phyloP scores from a whole-genome alignment of 257 asterid species.

The Primulina huaijiensis region DNA sequence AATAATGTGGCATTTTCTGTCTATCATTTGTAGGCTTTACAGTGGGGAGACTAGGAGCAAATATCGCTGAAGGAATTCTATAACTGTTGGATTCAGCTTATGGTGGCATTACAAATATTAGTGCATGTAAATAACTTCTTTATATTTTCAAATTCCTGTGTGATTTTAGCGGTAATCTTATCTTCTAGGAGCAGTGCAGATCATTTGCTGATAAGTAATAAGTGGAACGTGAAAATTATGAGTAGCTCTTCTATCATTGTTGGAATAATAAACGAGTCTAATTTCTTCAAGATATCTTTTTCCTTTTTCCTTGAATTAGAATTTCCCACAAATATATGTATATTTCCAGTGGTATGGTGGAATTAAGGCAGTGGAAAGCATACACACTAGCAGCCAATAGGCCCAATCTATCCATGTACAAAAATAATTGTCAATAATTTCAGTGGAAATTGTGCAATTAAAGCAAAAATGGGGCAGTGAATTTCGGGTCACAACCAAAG shows the following conservation, averaged over 20 bases:
- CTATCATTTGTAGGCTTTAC: slow-evolving; percentile 63
- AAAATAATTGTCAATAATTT: too few relatives aligned
- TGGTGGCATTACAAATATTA: background rate
- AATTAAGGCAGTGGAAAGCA: background rate
- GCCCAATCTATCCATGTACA: too few relatives aligned
- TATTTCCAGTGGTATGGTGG: background rate
- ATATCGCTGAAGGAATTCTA: slow-evolving; percentile 43
- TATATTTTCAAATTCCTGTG: background rate
- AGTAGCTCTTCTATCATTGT: background rate
- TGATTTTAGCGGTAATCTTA: background rate
- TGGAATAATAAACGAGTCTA: background rate
- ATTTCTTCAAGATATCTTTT: background rate
- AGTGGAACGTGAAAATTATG: slow-evolving; percentile 4
- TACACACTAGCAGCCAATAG: too few relatives aligned
- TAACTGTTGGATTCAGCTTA: background rate
- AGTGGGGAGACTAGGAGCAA: slow-evolving; percentile 83
- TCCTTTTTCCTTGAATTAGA: background rate
- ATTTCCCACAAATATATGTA: background rate
- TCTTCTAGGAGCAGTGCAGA: slow-evolving; percentile 19
- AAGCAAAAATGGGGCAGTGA: too few relatives aligned
- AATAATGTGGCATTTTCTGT: background rate
- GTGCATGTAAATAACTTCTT: slow-evolving; percentile 37
- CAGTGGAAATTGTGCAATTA: too few relatives aligned
- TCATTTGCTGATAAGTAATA: slow-evolving; percentile 17
- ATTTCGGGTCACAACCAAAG: too few relatives aligned